A percentile compares a stretch with the other conserved stretches of the same genome.
Evolutionary conservation across 306 rosid species (phyloP).

Genomic region (Boehmeria nivea): DNA sequence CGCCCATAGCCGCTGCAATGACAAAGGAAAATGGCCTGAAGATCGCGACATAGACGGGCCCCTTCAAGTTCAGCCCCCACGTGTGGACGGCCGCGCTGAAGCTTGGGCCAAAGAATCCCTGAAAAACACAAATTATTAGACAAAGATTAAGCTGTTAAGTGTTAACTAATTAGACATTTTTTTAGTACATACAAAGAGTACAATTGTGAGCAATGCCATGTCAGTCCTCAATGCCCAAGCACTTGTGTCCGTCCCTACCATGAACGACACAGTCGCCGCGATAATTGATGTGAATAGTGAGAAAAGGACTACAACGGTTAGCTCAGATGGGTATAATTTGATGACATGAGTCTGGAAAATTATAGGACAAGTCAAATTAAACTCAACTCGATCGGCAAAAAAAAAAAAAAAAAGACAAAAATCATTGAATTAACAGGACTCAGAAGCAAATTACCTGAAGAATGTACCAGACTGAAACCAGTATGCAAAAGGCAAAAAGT

Average conservation of each 20-base stretch:
- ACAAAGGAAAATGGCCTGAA: constrained; percentile 57
- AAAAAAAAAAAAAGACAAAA: neutral
- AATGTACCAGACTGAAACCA: constrained; percentile 39
- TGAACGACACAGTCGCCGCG: constrained; percentile 37
- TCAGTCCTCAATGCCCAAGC: constrained; percentile 44
- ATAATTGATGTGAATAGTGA: constrained; percentile 40
- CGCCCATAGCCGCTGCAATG: constrained; percentile 45
- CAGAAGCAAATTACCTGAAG: constrained; percentile 35
- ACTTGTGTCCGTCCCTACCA: constrained; percentile 37
- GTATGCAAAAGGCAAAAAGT: constrained; percentile 22
- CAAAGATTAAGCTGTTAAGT: neutral
- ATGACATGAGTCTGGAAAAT: constrained; percentile 32
- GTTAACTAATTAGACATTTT: neutral
- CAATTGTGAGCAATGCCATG: constrained; percentile 30
- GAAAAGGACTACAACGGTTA: constrained; percentile 45
- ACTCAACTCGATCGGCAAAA: neutral
- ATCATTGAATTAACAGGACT: no score
- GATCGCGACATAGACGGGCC: constrained; percentile 44
- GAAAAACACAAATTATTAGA: neutral
- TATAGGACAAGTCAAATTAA: neutral
- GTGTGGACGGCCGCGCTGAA: constrained; percentile 40
- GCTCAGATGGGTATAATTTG: constrained; percentile 44
- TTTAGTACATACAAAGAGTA: constrained; percentile 38
- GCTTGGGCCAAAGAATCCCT: constrained; percentile 27
- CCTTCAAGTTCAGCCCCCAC: constrained; percentile 54